Conservation (phyloP, 306 rosid genomes). For the Corylus avellana region DNA sequence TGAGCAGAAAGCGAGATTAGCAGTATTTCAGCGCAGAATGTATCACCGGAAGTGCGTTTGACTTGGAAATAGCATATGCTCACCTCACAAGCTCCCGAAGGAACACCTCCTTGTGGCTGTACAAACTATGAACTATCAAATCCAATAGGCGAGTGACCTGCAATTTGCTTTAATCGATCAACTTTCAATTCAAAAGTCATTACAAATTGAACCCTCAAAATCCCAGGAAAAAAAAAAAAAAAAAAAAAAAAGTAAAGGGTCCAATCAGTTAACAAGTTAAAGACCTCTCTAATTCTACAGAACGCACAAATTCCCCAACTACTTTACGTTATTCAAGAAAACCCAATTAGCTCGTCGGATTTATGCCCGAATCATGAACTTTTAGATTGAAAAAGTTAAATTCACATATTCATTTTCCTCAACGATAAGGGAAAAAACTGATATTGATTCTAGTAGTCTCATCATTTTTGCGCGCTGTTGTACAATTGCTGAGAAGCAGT, state of each 20-base stretch:
- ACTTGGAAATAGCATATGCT: conserved; percentile 2
- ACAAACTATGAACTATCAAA: conserved; percentile 93
- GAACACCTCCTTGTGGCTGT: conserved; percentile 92
- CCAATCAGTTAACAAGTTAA: background rate
- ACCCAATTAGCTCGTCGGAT: background rate
- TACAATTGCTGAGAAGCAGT: background rate
- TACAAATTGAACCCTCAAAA: conserved; percentile 7
- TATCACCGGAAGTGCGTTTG: background rate
- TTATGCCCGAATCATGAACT: background rate
- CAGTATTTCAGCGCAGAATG: background rate
- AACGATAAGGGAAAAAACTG: background rate
- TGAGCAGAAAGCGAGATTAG: conserved; percentile 1
- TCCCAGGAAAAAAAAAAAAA: background rate
- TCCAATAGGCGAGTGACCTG: conserved; percentile 87
- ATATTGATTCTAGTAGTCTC: background rate
- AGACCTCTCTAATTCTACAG: background rate
- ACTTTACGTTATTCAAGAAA: background rate
- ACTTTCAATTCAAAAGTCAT: conserved; percentile 8
- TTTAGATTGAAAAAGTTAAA: background rate
- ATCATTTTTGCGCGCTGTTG: background rate
- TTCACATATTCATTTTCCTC: background rate
- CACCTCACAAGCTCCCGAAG: conserved; percentile 93
- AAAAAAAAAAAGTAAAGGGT: background rate
- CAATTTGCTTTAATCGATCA: conserved; percentile 26
- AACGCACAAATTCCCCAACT: background rate